Evolutionary conservation across 306 rosid species (phyloP).

Genomic region (Ormosia emarginata): DNA sequence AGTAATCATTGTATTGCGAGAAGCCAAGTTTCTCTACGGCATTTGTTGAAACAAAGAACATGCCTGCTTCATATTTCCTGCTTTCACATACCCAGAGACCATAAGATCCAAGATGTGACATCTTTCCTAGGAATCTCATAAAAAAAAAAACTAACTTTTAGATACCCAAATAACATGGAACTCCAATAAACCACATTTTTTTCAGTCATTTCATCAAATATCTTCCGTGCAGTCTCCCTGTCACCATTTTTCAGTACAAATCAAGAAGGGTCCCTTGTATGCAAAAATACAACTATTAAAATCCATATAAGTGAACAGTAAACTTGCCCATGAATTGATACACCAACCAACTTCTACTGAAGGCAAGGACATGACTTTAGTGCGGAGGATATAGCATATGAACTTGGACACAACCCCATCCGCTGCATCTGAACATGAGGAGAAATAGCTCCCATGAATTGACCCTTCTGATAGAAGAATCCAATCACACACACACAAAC

Average conservation of each 20-base stretch:
- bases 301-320: constrained; percentile 35
- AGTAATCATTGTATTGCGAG: too few species aligned
- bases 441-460: constrained; percentile 39
- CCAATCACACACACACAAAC: constrained; percentile 36
- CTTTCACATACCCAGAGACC: too few species aligned
- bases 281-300: constrained; percentile 34
- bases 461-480: constrained; percentile 43
- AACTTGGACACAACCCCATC: constrained; percentile 41
- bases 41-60: too few species aligned
- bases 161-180: constrained; percentile 47
- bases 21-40: too few species aligned
- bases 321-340: constrained; percentile 49
- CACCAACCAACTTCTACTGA: constrained; percentile 26
- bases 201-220: constrained; percentile 49
- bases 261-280: constrained; percentile 49
- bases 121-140: too few species aligned
- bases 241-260: constrained; percentile 42
- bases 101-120: too few species aligned
- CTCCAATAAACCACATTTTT: constrained; percentile 56
- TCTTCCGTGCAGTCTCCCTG: constrained; percentile 27
- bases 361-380: constrained; percentile 39
- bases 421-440: constrained; percentile 40
- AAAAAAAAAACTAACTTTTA: too few species aligned
- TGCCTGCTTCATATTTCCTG: too few species aligned
- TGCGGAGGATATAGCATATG: constrained; percentile 47